Evolutionary conservation across 2,329 filamentous ascomycete genomes (phyloP).

Genomic region (Cytospora schulzeri): DNA sequence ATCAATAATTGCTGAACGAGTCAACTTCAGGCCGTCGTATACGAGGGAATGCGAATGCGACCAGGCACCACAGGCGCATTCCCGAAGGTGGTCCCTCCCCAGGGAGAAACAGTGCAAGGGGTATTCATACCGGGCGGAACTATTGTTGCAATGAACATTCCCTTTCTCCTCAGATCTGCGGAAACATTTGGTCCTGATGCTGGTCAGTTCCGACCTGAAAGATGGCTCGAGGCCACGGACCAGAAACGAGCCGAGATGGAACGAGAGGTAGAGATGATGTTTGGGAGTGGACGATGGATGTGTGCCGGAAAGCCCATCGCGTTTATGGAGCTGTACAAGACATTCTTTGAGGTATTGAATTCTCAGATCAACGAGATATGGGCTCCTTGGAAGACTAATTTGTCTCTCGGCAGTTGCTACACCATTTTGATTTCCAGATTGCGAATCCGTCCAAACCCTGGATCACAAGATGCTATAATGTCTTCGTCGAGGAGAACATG

Average conservation of each 20-base stretch:
- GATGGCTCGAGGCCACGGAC: slow-evolving; percentile 45
- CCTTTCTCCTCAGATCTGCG: slow-evolving; percentile 63
- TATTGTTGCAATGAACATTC: slow-evolving; percentile 37
- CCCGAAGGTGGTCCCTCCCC: slow-evolving; percentile 34
- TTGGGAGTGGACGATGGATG: slow-evolving; percentile 47
- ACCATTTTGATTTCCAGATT: slow-evolving; percentile 21
- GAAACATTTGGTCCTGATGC: slow-evolving; percentile 58
- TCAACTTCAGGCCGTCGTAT: slow-evolving; percentile 45
- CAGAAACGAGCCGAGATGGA: slow-evolving; percentile 43
- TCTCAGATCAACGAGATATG: not conserved
- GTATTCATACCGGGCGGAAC: slow-evolving; percentile 27
- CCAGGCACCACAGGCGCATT: slow-evolving; percentile 40
- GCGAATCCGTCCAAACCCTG: slow-evolving; percentile 12
- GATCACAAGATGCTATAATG: slow-evolving; percentile 16
- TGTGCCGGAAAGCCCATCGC: slow-evolving; percentile 24
- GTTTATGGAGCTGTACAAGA: slow-evolving; percentile 22
- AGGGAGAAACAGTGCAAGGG: slow-evolving; percentile 34
- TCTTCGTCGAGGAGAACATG: slow-evolving; percentile 19
- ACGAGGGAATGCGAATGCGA: slow-evolving; percentile 52
- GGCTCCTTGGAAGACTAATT: not conserved
- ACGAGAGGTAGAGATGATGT: slow-evolving; percentile 51
- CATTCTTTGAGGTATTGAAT: slow-evolving; percentile 40
- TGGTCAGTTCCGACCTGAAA: slow-evolving; percentile 49
- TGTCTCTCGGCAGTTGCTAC: slow-evolving; percentile 4
- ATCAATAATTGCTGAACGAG: not conserved